These are phyloP conservation scores for Talaromyces amestolkiae DNA, from an alignment of 2,329 filamentous ascomycete species.

Conservation along the genomic window DNA sequence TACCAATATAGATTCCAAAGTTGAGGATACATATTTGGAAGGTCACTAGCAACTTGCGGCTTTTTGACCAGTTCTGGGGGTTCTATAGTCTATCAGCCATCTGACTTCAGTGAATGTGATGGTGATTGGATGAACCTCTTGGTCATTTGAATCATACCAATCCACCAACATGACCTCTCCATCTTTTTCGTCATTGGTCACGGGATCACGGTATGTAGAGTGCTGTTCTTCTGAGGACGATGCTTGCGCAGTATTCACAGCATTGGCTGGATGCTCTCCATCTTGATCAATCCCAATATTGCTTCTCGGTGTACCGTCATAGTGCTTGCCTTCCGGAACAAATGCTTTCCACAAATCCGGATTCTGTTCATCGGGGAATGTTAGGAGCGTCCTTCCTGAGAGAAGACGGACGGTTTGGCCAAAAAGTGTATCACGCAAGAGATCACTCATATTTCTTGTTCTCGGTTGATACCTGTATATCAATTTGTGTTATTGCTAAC, in stretches of 20 bases:
- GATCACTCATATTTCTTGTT: background rate
- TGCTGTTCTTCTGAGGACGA: background rate
- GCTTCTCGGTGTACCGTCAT: background rate
- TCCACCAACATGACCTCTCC: background rate
- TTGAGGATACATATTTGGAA: constrained; percentile 34
- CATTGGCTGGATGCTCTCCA: background rate
- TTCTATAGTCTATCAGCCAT: constrained; percentile 20
- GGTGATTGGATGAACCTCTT: background rate
- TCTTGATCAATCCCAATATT: background rate
- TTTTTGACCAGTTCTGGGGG: constrained; percentile 27
- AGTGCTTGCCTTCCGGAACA: background rate
- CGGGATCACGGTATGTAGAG: too few species aligned
- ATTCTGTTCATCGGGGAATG: constrained; percentile 2
- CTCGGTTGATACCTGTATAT: background rate
- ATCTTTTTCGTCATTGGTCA: background rate
- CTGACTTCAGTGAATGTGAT: background rate
- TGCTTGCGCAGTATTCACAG: background rate
- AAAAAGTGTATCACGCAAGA: constrained; percentile 8
- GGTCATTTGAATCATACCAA: background rate
- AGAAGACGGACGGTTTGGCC: background rate
- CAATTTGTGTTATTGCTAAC: background rate
- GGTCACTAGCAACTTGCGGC: constrained; percentile 24
- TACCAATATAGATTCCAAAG: constrained; percentile 38
- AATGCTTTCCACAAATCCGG: background rate
- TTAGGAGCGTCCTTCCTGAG: background rate